Percentiles rank a stretch among this genome's conserved stretches.
phyloP scores from a whole-genome alignment of 2,329 filamentous ascomycete genomes.

The Cladosporium sp. region DNA sequence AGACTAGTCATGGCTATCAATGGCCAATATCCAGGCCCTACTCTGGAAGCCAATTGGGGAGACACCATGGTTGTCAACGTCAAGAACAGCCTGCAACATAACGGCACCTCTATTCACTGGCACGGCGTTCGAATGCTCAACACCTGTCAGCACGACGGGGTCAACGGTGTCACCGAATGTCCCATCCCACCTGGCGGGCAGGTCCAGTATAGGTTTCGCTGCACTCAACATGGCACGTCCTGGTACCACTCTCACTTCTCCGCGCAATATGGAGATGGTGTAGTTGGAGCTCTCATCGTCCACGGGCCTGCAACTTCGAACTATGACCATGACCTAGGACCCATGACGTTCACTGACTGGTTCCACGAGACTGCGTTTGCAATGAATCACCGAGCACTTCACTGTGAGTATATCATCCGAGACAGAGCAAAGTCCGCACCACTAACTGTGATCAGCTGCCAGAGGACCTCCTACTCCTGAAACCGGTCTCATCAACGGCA shows the following conservation, averaged over 20 bases:
- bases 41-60: conserved; percentile 39
- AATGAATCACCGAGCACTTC: conserved; percentile 23
- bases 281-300: conserved; percentile 37
- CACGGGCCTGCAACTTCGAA: conserved; percentile 36
- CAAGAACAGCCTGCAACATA: conserved; percentile 30
- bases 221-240: conserved; percentile 34
- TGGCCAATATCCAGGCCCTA: conserved; percentile 43
- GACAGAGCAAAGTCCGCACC: too few species aligned
- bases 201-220: conserved; percentile 31
- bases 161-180: conserved; percentile 41
- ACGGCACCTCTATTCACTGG: conserved; percentile 47
- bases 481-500: conserved; percentile 43
- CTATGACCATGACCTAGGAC: conserved; percentile 35
- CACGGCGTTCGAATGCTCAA: conserved; percentile 45
- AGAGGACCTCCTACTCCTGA: conserved; percentile 34
- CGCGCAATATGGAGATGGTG: conserved; percentile 36
- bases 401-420: too few species aligned
- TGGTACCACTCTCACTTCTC: conserved; percentile 41
- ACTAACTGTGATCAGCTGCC: too few species aligned
- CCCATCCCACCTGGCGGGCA: conserved; percentile 31
- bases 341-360: conserved; percentile 37
- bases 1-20: conserved; percentile 40
- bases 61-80: conserved; percentile 31
- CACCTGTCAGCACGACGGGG: conserved; percentile 49
- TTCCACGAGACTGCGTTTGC: conserved; percentile 32